phyloP scores from a whole-genome alignment of 257 asterid genomes.

The Coffea eugenioides region DNA sequence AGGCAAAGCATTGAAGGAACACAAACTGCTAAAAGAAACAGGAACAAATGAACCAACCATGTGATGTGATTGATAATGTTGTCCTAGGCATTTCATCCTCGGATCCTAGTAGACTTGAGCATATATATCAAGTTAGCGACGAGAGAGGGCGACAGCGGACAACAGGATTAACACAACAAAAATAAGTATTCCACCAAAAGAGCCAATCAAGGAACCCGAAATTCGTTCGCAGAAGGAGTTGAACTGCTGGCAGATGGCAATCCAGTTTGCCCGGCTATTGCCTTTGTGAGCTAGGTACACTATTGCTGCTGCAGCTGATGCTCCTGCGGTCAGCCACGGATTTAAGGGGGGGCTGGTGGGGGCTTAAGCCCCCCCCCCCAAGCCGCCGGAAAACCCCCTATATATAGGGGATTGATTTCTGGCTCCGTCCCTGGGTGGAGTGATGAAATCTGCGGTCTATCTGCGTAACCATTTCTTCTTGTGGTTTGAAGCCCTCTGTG shows the following conservation, averaged over 20 bases:
- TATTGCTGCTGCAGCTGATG: constrained; percentile 80
- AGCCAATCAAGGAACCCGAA: constrained; percentile 69
- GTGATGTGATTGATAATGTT: background rate
- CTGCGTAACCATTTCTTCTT: too few species aligned
- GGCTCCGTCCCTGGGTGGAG: too few species aligned
- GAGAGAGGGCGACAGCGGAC: constrained; percentile 49
- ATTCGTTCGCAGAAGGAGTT: constrained; percentile 64
- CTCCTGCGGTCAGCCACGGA: constrained; percentile 59
- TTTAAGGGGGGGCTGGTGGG: too few species aligned
- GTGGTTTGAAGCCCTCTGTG: too few species aligned
- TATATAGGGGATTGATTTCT: too few species aligned
- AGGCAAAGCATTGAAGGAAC: background rate
- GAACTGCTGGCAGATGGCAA: constrained; percentile 73
- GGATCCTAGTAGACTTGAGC: background rate
- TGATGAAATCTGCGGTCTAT: too few species aligned
- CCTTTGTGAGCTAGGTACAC: constrained; percentile 88
- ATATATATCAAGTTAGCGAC: constrained; percentile 28
- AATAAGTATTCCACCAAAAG: constrained; percentile 50
- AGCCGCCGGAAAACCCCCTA: too few species aligned
- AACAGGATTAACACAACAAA: constrained; percentile 46
- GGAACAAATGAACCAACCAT: background rate
- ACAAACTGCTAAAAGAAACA: background rate
- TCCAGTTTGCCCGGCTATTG: constrained; percentile 63
- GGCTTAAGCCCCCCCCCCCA: too few species aligned
- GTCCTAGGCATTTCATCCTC: background rate